Percentiles rank a stretch among this genome's conserved stretches.
phyloP scores from a whole-genome alignment of 2,329 filamentous ascomycete genomes.

The Metarhizium guizhouense region DNA sequence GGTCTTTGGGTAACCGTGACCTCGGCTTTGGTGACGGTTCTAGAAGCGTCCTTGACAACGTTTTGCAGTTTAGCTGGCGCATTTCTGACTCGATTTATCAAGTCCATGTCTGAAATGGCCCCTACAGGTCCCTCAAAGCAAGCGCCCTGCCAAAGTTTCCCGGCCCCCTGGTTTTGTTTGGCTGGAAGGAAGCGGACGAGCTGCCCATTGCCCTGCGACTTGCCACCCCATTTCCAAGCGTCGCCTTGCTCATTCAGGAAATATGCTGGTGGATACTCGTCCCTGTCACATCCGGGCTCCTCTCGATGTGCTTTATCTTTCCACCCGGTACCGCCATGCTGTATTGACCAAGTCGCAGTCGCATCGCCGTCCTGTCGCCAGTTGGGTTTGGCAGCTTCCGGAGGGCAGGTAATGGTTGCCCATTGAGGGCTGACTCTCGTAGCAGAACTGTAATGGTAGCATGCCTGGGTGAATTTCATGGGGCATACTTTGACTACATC shows the following conservation, averaged over 20 bases:
- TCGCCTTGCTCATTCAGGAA: not conserved
- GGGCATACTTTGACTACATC: not conserved
- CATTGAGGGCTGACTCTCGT: not conserved
- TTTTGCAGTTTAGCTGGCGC: not conserved
- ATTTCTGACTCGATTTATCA: not conserved
- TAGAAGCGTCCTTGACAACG: not conserved
- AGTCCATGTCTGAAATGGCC: not conserved
- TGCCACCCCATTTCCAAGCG: not conserved
- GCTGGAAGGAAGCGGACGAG: not conserved
- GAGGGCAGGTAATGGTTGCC: not conserved
- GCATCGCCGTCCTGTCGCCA: not conserved
- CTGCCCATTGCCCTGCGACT: not conserved
- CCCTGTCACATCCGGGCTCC: not conserved
- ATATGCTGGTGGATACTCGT: not conserved
- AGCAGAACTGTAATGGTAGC: conserved; percentile 1
- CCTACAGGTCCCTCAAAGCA: not conserved
- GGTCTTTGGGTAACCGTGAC: not conserved
- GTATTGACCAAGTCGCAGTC: not conserved
- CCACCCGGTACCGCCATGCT: not conserved
- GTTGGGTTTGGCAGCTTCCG: not conserved
- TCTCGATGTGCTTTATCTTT: not conserved
- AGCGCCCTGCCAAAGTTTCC: not conserved
- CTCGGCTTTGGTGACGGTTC: not conserved
- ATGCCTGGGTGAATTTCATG: not conserved
- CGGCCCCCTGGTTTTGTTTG: not conserved